Evolutionary conservation across 306 rosid genomes (phyloP), one percentile per base, ranked within the genome.

Genomic region (Vicia sativa): DNA sequence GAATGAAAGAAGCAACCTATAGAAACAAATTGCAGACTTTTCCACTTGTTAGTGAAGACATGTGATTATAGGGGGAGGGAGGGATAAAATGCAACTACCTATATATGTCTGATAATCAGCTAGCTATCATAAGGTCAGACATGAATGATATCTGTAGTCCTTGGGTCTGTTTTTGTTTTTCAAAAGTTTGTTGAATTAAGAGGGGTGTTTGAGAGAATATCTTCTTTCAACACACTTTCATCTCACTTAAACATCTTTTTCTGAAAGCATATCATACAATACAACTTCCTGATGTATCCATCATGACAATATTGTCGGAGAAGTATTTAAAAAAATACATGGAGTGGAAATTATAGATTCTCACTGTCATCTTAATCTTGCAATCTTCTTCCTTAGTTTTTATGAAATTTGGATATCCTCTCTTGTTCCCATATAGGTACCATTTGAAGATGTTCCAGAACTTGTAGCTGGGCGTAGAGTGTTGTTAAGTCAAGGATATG

Each of bases 391-490:
- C 64, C 21, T 29, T 25, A 45, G 49, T 5, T 42, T 80, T 67
- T 66, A 6, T 37, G 18, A 74, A 16, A 38, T 61, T 35, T 62
- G 13, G 53, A 15, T 76, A 70, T 57, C 12, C 44, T 48, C 61
- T 46, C 15, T 56, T 44, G 54, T 68, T 70, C 39, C 61, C n/a
- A 44, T 81, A 73, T 76, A 93, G 99, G 96, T 90, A 38, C 95
- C 97, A 9, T 93, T 84, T 78, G 92, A 90, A 85, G 99, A 90
- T 83, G 97, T 93, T 82, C 95, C 97, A 64, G 96, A 88, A 74
- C 99, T 93, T 54, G 95, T 90, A 42, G 90, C 89, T 84, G 85
- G 95, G 43, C 90, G 97, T 26, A 88, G 75, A 80, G 96, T 90
- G 59, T 88, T 77, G 82, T 57, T 90, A 60, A 85, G 81, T 19